Percentiles rank a stretch among this genome's conserved stretches.
These are phyloP conservation scores for Steccherinum ochraceum DNA, from an alignment of 768 basidiomycete genomes.

Conservation along the genomic window DNA sequence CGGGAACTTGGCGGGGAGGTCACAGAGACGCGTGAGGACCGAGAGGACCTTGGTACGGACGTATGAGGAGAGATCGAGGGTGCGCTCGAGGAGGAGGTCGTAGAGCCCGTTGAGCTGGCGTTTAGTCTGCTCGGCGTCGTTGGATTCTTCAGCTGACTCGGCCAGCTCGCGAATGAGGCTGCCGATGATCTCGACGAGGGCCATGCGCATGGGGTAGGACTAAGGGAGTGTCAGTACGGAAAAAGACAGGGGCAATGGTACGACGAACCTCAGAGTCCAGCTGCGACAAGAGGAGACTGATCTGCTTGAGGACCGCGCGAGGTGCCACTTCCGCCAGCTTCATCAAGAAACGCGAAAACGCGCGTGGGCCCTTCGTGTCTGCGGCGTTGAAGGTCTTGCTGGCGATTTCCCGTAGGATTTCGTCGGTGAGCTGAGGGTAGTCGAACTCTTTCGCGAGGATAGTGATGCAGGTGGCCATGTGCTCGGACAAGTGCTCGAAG, in stretches of 20 bases:
- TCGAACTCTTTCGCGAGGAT: constrained; percentile 82
- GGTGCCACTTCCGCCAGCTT: constrained; percentile 77
- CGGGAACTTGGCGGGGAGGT: constrained; percentile 75
- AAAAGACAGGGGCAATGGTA: neutral
- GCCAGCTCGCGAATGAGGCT: constrained; percentile 79
- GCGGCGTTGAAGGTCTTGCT: constrained; percentile 69
- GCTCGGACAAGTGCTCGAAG: constrained; percentile 90
- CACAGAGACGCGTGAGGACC: constrained; percentile 70
- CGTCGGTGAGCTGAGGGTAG: constrained; percentile 83
- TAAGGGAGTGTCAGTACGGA: constrained; percentile 23
- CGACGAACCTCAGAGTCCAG: constrained; percentile 81
- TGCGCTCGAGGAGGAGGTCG: constrained; percentile 80
- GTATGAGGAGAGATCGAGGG: constrained; percentile 82
- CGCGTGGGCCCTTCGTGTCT: constrained; percentile 83
- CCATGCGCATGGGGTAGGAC: constrained; percentile 96
- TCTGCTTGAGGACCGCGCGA: constrained; percentile 80
- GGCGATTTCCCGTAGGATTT: constrained; percentile 84
- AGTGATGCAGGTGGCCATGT: constrained; percentile 86
- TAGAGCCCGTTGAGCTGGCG: constrained; percentile 80
- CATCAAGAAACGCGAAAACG: constrained; percentile 80
- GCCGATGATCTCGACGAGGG: constrained; percentile 87
- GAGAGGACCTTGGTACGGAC: constrained; percentile 85
- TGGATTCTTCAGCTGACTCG: constrained; percentile 39
- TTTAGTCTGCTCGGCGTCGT: constrained; percentile 39
- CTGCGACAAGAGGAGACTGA: constrained; percentile 76